Conservation (phyloP, 495 filamentous ascomycete genomes). For the Apodospora peruviana region DNA sequence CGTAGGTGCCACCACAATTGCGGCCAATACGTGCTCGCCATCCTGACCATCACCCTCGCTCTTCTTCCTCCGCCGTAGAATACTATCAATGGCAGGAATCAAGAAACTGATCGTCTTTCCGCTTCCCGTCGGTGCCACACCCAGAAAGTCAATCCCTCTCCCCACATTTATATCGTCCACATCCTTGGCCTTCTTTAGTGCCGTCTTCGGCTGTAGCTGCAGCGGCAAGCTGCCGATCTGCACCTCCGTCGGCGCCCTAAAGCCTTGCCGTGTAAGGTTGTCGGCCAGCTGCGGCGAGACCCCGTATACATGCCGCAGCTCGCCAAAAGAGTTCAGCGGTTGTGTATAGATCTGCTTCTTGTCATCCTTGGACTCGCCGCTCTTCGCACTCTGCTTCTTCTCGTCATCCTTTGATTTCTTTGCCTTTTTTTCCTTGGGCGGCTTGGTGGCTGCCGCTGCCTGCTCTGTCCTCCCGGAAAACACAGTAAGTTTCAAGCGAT, state of each 20-base stretch:
- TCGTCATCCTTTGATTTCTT: neutral
- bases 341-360: conserved; percentile 59
- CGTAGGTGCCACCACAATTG: conserved; percentile 81
- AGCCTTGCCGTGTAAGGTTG: conserved; percentile 81
- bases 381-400: conserved; percentile 30
- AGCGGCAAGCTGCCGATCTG: conserved; percentile 82
- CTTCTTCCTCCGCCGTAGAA: conserved; percentile 48
- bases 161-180: conserved; percentile 21
- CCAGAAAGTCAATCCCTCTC: conserved; percentile 62
- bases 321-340: conserved; percentile 70
- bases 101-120: conserved; percentile 96
- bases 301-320: conserved; percentile 63
- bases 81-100: conserved; percentile 73
- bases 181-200: conserved; percentile 24
- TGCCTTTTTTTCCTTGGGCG: conserved; percentile 43
- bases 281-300: conserved; percentile 64
- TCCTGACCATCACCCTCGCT: conserved; percentile 11
- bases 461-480: conserved; percentile 33
- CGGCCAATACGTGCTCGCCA: conserved; percentile 51
- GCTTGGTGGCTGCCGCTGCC: conserved; percentile 27
- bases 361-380: conserved; percentile 19
- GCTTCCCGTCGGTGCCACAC: conserved; percentile 89
- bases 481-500: conserved; percentile 82
- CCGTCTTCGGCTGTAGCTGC: conserved; percentile 51
- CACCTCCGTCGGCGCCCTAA: conserved; percentile 83